phyloP scores from a whole-genome alignment of 2,329 filamentous ascomycete species.

The Talaromyces sp. region DNA sequence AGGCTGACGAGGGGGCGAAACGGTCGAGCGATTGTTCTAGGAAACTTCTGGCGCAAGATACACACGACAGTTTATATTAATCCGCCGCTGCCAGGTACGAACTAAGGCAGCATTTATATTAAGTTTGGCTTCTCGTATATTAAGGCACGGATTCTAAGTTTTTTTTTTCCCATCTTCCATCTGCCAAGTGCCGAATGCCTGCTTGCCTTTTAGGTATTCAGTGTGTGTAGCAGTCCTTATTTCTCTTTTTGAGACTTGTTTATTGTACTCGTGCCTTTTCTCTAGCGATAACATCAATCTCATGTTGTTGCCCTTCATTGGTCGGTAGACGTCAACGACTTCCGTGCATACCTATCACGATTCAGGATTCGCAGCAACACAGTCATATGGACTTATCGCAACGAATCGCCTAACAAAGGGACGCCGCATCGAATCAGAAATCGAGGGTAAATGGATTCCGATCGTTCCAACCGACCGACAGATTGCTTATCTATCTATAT shows the following conservation, averaged over 20 bases:
- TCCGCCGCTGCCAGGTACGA: neutral
- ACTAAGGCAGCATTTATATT: conserved; percentile 3
- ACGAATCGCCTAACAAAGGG: conserved; percentile 1
- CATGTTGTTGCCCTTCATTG: neutral
- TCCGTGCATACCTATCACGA: neutral
- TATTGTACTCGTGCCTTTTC: neutral
- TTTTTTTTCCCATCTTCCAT: neutral
- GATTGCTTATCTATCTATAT: neutral
- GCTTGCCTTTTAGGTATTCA: neutral
- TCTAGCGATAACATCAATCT: neutral
- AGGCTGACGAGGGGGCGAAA: conserved; percentile 3
- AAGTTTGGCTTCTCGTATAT: neutral
- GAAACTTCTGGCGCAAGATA: conserved; percentile 5
- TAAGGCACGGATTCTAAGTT: neutral
- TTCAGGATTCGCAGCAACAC: neutral
- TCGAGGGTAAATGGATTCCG: neutral
- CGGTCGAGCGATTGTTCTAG: neutral
- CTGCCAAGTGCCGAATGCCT: neutral
- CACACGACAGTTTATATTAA: neutral
- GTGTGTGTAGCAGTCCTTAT: neutral
- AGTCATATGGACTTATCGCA: neutral
- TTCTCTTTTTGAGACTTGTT: neutral
- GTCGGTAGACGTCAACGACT: neutral
- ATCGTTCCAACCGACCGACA: neutral
- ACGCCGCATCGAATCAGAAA: neutral